A percentile compares a stretch with the other conserved stretches of the same genome.
Conservation (phyloP, 768 basidiomycete genomes). For the Clitopilus hobsonii region DNA sequence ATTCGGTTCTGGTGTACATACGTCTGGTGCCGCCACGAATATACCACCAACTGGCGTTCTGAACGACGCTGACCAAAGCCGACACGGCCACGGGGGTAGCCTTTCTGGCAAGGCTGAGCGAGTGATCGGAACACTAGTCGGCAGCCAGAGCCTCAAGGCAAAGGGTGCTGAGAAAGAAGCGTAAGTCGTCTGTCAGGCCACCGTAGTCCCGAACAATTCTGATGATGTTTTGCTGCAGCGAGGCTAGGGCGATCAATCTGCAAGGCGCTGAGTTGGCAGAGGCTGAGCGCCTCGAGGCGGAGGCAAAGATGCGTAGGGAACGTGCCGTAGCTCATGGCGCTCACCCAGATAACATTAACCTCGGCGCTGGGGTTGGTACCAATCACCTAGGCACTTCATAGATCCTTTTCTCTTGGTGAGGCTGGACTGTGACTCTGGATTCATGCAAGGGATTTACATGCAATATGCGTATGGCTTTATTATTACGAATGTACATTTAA, state of each 20-base stretch:
- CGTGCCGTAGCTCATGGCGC: constrained; percentile 48
- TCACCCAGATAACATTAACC: constrained; percentile 21
- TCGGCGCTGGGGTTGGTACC: constrained; percentile 16
- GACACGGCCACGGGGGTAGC: constrained; percentile 24
- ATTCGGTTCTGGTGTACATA: constrained; percentile 1
- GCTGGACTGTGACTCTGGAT: too few species aligned
- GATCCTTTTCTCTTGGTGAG: too few species aligned
- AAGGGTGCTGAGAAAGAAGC: constrained; percentile 49
- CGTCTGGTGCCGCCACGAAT: background rate
- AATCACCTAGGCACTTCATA: background rate
- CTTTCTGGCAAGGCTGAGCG: constrained; percentile 45
- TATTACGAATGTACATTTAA: too few species aligned
- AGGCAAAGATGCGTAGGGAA: constrained; percentile 43
- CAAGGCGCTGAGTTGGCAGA: constrained; percentile 47
- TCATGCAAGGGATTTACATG: too few species aligned
- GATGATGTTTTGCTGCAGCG: constrained; percentile 19
- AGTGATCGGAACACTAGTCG: constrained; percentile 37
- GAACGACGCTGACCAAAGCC: constrained; percentile 13
- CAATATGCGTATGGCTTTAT: too few species aligned
- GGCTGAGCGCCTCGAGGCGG: constrained; percentile 49
- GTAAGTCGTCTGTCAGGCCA: constrained; percentile 16
- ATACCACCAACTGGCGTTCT: constrained; percentile 18
- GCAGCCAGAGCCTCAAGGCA: constrained; percentile 41
- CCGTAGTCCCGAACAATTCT: background rate
- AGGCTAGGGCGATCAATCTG: constrained; percentile 38